A percentile compares a stretch with the other conserved stretches of the same genome.
These are phyloP conservation scores for Incumbomyces lentus DNA, from an alignment of 2,329 filamentous ascomycete species.

Conservation along the genomic window DNA sequence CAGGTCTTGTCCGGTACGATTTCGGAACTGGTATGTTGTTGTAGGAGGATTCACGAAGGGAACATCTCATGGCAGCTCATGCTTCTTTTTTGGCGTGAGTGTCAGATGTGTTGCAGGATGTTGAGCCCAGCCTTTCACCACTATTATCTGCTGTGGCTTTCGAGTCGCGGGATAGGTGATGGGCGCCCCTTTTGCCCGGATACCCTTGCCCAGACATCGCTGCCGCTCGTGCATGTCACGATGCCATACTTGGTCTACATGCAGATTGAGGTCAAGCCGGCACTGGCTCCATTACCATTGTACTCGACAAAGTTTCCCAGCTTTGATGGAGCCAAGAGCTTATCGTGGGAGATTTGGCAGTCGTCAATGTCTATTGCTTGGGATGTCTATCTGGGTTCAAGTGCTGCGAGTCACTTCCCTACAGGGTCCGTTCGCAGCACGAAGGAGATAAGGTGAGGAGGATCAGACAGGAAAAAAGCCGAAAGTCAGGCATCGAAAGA, in stretches of 20 bases:
- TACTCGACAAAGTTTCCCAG: neutral
- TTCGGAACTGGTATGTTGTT: neutral
- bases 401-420: too few relatives aligned
- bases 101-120: conserved; percentile 8
- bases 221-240: conserved; percentile 5
- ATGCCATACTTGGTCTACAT: conserved; percentile 3
- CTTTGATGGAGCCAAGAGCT: neutral
- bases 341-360: conserved; percentile 1
- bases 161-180: conserved; percentile 3
- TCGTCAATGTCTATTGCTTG: neutral
- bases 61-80: conserved; percentile 6
- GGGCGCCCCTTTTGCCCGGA: neutral
- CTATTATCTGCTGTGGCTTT: conserved; percentile 3
- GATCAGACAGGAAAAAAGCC: conserved; percentile 3
- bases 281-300: neutral
- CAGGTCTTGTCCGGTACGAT: conserved; percentile 14
- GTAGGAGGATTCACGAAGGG: conserved; percentile 7
- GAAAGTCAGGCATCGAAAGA: conserved; percentile 1
- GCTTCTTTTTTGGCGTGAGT: neutral
- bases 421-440: neutral
- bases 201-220: neutral
- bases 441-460: neutral
- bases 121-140: conserved; percentile 4
- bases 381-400: too few relatives aligned
- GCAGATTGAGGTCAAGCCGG: conserved; percentile 2